A percentile compares a stretch with the other conserved stretches of the same genome.
phyloP scores from a whole-genome alignment of 345 rosid species.

The Mallotus nudiflorus region DNA sequence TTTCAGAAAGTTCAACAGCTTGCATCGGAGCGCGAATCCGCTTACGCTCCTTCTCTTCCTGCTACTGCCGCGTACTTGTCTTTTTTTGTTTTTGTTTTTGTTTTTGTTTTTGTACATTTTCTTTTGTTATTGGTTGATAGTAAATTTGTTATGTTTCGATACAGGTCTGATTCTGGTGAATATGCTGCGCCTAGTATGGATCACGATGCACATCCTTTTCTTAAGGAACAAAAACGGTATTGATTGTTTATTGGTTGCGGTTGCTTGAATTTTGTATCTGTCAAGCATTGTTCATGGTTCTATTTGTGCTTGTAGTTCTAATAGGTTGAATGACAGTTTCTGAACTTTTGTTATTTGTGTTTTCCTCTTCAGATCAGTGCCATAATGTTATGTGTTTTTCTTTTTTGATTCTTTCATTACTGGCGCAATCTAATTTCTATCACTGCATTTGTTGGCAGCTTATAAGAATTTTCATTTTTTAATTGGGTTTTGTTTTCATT shows the following conservation, averaged over 20 bases:
- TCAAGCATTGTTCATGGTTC: neutral
- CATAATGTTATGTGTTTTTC: neutral
- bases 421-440: too few species aligned
- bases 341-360: too few species aligned
- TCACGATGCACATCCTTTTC: constrained; percentile 47
- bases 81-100: neutral
- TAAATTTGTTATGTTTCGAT: neutral
- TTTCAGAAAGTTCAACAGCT: constrained; percentile 70
- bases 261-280: neutral
- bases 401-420: neutral
- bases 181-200: constrained; percentile 22
- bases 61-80: constrained; percentile 31
- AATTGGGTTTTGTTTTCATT: constrained; percentile 6
- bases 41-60: constrained; percentile 53
- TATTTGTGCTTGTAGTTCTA: neutral
- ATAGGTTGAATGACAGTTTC: neutral
- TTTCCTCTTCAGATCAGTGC: neutral
- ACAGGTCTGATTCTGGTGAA: constrained; percentile 44
- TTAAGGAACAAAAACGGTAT: constrained; percentile 51
- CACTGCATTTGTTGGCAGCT: constrained; percentile 12
- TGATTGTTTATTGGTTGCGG: neutral
- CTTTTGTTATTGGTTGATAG: constrained; percentile 4
- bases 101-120: neutral
- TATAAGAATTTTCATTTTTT: constrained; percentile 1
- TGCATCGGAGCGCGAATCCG: constrained; percentile 64